Evolutionary conservation across 805 yeast species (phyloP), one percentile per base, ranked within the genome.

Genomic region (Hanseniaspora thailandica): DNA sequence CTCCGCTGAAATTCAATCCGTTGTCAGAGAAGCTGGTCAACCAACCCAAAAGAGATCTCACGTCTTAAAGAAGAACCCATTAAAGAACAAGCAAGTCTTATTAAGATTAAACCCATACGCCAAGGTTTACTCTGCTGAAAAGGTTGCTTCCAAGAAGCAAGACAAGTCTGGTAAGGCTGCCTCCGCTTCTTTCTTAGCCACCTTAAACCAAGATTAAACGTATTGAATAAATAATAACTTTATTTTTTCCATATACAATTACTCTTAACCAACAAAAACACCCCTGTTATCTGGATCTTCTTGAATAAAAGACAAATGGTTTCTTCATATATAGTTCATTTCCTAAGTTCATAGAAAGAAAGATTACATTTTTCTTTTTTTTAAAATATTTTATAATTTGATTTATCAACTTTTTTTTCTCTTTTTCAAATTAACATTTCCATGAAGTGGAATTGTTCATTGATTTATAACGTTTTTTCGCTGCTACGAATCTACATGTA

Each of bases 51-150:
- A 89, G 89, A 85, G 95, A 75, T 73, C 87, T 63, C 87, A 85
- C 81, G 95, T 86, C 72, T 82, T 82, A 76, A 93, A 93, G 96
- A 89, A 88, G 90, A 90, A 86, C 89, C 95, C 96, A 76, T 84
- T 88, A 73, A 90, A 87, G 93, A 93, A 93, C 97, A 89, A 87
- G 83, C 95, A 87, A 79, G 90, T 89, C 69, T 76, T 88, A 73
- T 82, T 88, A 75, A 87, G 97, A 81, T 84, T 93, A 75, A 93
- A 93, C 96, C 99, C 99, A 65, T 93, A 93, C 83, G 97, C 98
- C 68, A 87, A 86, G 84, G 95, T 90, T 67, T 90, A 82, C 78
- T 70, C 95, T 68, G 88, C 84, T 74, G 82, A 87, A 79, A 86
- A 86, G 77, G 77, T 83, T 65, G 96, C 94, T 69, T 81, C 89